Percentiles rank a stretch among this genome's conserved stretches.
phyloP scores from a whole-genome alignment of 768 basidiomycete genomes.

The Multifurca ochricompacta region DNA sequence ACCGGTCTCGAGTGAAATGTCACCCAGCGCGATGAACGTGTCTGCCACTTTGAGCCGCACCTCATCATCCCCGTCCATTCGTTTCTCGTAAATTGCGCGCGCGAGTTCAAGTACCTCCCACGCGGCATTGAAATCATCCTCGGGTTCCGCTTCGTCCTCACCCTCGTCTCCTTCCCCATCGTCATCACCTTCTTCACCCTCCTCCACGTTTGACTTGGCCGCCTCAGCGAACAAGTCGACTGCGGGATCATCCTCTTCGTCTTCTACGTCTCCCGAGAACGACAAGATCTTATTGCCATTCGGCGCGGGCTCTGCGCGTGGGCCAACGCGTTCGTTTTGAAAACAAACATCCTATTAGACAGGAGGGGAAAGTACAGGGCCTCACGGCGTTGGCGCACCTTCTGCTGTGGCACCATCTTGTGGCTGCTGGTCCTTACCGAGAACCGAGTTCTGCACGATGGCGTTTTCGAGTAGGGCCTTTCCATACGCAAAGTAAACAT shows the following conservation, averaged over 20 bases:
- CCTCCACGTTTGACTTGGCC: conserved; percentile 38
- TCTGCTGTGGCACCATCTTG: conserved; percentile 34
- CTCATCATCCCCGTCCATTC: conserved; percentile 48
- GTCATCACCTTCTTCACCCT: conserved; percentile 42
- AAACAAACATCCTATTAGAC: too few species aligned
- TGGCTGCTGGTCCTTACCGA: conserved; percentile 77
- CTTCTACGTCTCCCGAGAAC: conserved; percentile 76
- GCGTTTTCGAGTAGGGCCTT: conserved; percentile 92
- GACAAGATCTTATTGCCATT: conserved; percentile 55
- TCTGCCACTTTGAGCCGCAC: conserved; percentile 81
- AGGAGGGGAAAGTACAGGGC: neutral
- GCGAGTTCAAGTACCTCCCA: conserved; percentile 98
- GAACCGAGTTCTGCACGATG: conserved; percentile 74
- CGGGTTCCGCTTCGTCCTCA: conserved; percentile 65
- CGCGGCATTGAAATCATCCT: conserved; percentile 96
- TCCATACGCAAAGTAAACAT: conserved; percentile 86
- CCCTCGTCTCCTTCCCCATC: conserved; percentile 52
- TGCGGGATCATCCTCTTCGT: conserved; percentile 45
- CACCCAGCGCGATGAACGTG: conserved; percentile 83
- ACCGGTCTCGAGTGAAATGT: conserved; percentile 97
- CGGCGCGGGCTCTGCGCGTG: conserved; percentile 25
- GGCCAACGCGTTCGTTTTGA: neutral
- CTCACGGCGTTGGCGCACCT: conserved; percentile 36
- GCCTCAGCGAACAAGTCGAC: conserved; percentile 62
- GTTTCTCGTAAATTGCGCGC: conserved; percentile 74